phyloP scores from a whole-genome alignment of 2,329 filamentous ascomycete genomes.

The Scopulariopsis brevicaulis region DNA sequence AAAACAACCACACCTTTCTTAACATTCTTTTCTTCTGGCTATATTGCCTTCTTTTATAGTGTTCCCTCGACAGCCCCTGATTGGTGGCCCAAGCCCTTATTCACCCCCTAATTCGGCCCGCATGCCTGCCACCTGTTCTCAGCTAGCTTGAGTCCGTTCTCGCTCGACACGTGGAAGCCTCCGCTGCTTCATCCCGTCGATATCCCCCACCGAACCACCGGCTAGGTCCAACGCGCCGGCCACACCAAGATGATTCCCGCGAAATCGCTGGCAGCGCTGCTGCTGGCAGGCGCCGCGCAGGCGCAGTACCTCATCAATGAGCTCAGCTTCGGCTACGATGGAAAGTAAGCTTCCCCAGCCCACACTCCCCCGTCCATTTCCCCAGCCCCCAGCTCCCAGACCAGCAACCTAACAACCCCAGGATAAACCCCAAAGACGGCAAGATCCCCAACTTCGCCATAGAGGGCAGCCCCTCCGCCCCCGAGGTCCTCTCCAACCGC shows the following conservation, averaged over 20 bases:
- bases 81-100: background rate
- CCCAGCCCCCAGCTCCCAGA: background rate
- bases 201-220: background rate
- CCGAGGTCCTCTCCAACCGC: slow-evolving; percentile 73
- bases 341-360: slow-evolving; percentile 32
- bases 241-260: background rate
- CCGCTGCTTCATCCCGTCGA: background rate
- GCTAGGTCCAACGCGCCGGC: background rate
- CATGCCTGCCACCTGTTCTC: background rate
- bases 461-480: slow-evolving; percentile 39
- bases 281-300: slow-evolving; percentile 36
- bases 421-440: slow-evolving; percentile 51
- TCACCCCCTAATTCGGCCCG: background rate
- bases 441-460: slow-evolving; percentile 43
- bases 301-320: slow-evolving; percentile 60
- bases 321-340: slow-evolving; percentile 66
- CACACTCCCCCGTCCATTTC: background rate
- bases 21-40: background rate
- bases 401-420: slow-evolving; percentile 14
- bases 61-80: background rate
- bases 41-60: background rate
- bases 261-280: slow-evolving; percentile 7
- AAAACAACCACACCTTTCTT: background rate
- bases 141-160: background rate
- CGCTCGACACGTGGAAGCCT: background rate